Conservation (phyloP, 495 filamentous ascomycete species). For the Massariosphaeria phaeospora region DNA sequence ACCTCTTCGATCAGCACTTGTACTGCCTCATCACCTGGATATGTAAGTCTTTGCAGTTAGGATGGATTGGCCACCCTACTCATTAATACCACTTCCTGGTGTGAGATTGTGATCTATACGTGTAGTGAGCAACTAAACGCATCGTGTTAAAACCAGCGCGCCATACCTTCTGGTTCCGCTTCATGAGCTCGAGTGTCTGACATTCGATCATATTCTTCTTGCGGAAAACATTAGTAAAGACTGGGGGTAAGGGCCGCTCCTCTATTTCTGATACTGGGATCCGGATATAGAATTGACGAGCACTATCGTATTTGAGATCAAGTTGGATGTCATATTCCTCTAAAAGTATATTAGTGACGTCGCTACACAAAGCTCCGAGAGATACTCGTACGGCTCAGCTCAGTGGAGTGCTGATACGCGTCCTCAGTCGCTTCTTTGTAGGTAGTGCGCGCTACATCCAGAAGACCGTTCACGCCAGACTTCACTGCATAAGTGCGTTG, state of each 20-base stretch:
- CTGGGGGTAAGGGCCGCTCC: slow-evolving; percentile 54
- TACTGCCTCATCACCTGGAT: slow-evolving; percentile 54
- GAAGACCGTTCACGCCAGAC: slow-evolving; percentile 77
- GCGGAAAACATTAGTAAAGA: slow-evolving; percentile 71
- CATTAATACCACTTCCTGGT: slow-evolving; percentile 74
- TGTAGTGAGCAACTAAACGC: neutral
- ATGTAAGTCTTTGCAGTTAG: neutral
- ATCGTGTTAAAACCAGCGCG: neutral
- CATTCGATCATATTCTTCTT: slow-evolving; percentile 75
- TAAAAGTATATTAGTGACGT: slow-evolving; percentile 29
- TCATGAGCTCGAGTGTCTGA: slow-evolving; percentile 76
- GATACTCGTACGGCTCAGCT: slow-evolving; percentile 52
- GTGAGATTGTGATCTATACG: slow-evolving; percentile 61
- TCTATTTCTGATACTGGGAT: slow-evolving; percentile 61
- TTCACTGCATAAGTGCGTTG: slow-evolving; percentile 91
- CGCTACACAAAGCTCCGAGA: neutral
- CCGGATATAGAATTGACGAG: slow-evolving; percentile 76
- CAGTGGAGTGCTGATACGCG: slow-evolving; percentile 62
- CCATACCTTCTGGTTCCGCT: slow-evolving; percentile 46
- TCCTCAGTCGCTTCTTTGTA: slow-evolving; percentile 82
- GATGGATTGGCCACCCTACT: slow-evolving; percentile 43
- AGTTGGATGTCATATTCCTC: slow-evolving; percentile 56
- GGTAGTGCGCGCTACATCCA: slow-evolving; percentile 80
- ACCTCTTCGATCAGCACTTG: slow-evolving; percentile 64
- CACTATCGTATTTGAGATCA: slow-evolving; percentile 69